Evolutionary conservation across 495 filamentous ascomycete genomes (phyloP), one percentile per base, ranked within the genome.

Genomic region (Podospora comata): DNA sequence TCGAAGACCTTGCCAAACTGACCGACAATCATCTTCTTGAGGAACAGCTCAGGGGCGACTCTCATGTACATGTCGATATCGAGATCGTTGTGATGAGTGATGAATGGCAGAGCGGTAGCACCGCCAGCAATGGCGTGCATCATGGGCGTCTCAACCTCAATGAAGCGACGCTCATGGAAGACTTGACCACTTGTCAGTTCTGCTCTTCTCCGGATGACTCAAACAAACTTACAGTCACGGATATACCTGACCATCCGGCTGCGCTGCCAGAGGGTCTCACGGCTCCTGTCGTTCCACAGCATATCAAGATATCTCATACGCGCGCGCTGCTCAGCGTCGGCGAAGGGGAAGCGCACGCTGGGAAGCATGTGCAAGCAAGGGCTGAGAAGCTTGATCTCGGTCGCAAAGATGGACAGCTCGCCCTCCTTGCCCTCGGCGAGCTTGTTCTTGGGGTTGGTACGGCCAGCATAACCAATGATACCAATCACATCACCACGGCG

Each of bases 101-200:
- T 83, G 79, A 98, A 99, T 16, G 95, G 95, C 84, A 93, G 94
- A 32, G 95, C 95, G 7, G 96, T 98, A 20, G 95, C 95, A 68
- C 95, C 95, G 74, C 95, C 95, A 30, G 94, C 93, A 76, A 96
- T 95, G 66, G 91, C 87, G 74, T 97, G 96, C 89, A 99, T 92
- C 88, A 98, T 96, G 9, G 96, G 96, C 1, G 95, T 98, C 81
- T 97, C 91, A n/a, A 98, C 92, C 78, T 97, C 94, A 61, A 91
- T 84, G 76, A 98, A 99, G 67, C 92, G 92, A 62, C 87, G 85
- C 65, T 84, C 84, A 71, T 97, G 92, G 71, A 99, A 92, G 85
- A 87, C 39, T 48, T 5, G 67, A 30, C 20, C 5, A 48, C 3
- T 27, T 20, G 66, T 69, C 53, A 73, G 67, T 2, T 34, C 26